Evolutionary conservation across 345 rosid species (phyloP), one percentile per base, ranked within the genome.

Genomic region (Salix dunnii): DNA sequence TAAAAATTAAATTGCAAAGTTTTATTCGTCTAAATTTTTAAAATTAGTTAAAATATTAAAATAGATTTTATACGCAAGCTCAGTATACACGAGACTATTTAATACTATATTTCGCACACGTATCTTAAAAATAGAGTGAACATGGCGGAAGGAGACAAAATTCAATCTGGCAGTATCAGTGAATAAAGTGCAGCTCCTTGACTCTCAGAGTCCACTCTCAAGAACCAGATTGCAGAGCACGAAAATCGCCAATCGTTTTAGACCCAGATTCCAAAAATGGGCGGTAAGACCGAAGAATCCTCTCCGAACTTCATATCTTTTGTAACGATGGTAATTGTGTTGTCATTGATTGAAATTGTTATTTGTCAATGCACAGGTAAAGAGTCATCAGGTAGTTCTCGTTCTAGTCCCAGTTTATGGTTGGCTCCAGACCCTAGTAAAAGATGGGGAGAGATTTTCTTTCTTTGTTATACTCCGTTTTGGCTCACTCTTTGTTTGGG

Each of bases 381-480:
- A 67, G 75, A 79, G 63, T 67, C 87, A n/a, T 78, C 68, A 61
- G 6, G 40, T 76, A 21, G 65, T 70, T 70, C 66, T 76, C 17
- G 65, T 70, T 70, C 66, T 71, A 67, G 76, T 67, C 51, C 84
- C 38, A 89, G 91, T 74, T 80, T 86, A 72, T 95, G 99, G 99
- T 53, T 95, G 72, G 88, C 99, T 53, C 14, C 90, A 6, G 88
- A 95, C 79, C 91, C 91, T 9, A 95, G 98, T 71, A 95, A 93
- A 87, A 87, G 96, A 91, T 95, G 98, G 99, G 99, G 87, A 6
- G 99, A 95, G 82, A 89, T 95, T 73, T 95, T 95, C 89, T 93
- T 95, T 79, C 94, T 95, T 63, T 80, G 83, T 75, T 95, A 93
- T 79, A 93, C 99, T 79, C 99, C 98, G 0, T 95, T 95, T 74